Percentiles rank a stretch among this genome's conserved stretches.
Evolutionary conservation across 345 rosid species (phyloP).

Genomic region (Eutrema yunnanense): DNA sequence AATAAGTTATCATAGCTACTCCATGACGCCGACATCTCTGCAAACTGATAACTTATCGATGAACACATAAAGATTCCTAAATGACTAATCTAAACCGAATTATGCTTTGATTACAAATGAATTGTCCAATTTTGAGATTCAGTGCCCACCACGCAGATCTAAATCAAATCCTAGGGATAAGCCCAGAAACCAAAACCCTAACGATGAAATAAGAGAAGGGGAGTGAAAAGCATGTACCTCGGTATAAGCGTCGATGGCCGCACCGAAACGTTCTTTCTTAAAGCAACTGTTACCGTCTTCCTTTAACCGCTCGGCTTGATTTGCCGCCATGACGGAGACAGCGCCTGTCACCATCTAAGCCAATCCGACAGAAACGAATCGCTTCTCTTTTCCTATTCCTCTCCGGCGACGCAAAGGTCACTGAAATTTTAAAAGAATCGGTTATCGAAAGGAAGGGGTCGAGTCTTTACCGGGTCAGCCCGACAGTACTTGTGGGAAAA

Average conservation of each 20-base stretch:
- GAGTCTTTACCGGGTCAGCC: conserved; percentile 15
- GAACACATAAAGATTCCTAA: neutral
- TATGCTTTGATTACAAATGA: neutral
- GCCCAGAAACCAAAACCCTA: conserved; percentile 5
- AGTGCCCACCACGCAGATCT: neutral
- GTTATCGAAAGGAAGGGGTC: neutral
- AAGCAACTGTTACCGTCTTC: conserved; percentile 61
- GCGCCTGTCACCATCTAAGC: conserved; percentile 32
- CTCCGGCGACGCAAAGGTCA: neutral
- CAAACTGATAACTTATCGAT: neutral
- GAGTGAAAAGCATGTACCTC: conserved; percentile 37
- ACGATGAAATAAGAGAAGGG: neutral
- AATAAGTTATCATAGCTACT: neutral
- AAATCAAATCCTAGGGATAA: neutral
- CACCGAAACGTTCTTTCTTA: conserved; percentile 59
- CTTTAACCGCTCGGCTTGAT: conserved; percentile 66
- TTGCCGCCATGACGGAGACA: conserved; percentile 34
- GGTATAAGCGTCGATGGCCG: conserved; percentile 91
- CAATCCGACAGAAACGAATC: neutral
- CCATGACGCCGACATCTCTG: neutral
- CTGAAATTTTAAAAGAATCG: neutral
- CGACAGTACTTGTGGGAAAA: neutral
- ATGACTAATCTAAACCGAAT: neutral
- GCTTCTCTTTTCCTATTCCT: neutral
- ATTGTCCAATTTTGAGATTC: neutral